Evolutionary conservation across 495 filamentous ascomycete genomes (phyloP).

Genomic region (Podospora anserina): DNA sequence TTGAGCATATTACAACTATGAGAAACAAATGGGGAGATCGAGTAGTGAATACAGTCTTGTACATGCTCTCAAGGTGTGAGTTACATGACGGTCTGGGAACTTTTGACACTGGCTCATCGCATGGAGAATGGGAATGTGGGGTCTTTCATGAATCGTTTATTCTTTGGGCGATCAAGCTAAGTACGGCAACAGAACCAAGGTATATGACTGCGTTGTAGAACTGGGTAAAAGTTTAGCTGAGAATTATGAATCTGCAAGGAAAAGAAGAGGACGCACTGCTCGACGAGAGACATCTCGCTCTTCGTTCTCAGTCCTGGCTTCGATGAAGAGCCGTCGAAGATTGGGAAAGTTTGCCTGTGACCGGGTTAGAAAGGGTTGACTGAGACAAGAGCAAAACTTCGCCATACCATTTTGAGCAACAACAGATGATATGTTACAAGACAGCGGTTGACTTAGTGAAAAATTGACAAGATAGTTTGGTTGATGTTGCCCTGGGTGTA

Average conservation of each 20-base stretch:
- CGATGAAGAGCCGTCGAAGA: constrained; percentile 91
- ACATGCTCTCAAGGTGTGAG: too few species aligned
- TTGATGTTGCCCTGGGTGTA: neutral
- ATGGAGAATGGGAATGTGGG: neutral
- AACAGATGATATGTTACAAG: too few species aligned
- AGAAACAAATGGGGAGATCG: neutral
- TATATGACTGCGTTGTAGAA: constrained; percentile 98
- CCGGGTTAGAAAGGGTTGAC: neutral
- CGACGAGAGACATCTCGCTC: constrained; percentile 91
- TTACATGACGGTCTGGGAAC: too few species aligned
- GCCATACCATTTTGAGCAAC: neutral
- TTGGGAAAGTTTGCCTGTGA: constrained; percentile 84
- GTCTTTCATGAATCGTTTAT: constrained; percentile 45
- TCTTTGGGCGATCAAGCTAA: constrained; percentile 82
- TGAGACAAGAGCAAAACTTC: neutral
- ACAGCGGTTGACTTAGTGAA: too few species aligned
- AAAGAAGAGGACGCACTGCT: constrained; percentile 59
- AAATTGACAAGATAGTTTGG: too few species aligned
- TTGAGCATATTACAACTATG: neutral
- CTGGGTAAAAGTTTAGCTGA: constrained; percentile 43
- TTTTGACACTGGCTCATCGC: neutral
- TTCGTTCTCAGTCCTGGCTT: constrained; percentile 88
- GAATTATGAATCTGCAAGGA: neutral
- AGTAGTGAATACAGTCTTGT: neutral
- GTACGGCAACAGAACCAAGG: constrained; percentile 88